Base-by-base conservation (phyloP, 192 early-diverging fungal genomes). In the Coemansia pectinata region DNA sequence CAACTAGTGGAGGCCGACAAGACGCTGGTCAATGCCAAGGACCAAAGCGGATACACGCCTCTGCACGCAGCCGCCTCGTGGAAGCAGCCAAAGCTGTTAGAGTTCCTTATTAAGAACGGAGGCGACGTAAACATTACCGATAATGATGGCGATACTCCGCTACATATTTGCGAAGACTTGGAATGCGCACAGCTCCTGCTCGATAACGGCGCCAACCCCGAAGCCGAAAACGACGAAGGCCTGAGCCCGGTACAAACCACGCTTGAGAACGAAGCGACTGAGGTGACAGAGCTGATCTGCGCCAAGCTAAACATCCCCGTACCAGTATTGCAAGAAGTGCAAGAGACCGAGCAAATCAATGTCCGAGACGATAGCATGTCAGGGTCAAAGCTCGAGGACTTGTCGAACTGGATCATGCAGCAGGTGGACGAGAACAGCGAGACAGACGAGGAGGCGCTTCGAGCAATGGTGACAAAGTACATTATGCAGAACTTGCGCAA, bases 31-130 rank as follows among this genome's bases (percentile, higher is more conserved):
- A 88, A 95, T 73, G 84, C 79, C 33, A 86, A 92, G 70, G 94
- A 96, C 65, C 78, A 90, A 29, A 89, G 86, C 65, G 94, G 94
- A 14, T 95, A 95, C 74, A 91, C 90, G 4, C 88, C 93, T 1
- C 72, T 96, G 85, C 86, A 88, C 47, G 93, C 93, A 5, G 93
- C 95, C 10, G 80, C 86, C 3, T 92, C 93, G 23, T 95, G 93
- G 74, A 87, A 78, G 52, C 90, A 91, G 66, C 45, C 80, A 9
- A 83, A 89, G 9, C 66, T 94, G 19, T 73, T 94, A n/a, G 61
- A 86, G 52, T 91, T 89, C 42, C 73, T 96, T 29, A 68, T 94
- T 7, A 73, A 71, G 6, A 79, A 86, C 2, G 85, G 88, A 17
- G 90, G 86, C 55, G 73, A 94, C 53, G 81, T 91, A 33, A 89